Base-by-base conservation (phyloP, 75 land plant species). In the Larix kaempferi region DNA sequence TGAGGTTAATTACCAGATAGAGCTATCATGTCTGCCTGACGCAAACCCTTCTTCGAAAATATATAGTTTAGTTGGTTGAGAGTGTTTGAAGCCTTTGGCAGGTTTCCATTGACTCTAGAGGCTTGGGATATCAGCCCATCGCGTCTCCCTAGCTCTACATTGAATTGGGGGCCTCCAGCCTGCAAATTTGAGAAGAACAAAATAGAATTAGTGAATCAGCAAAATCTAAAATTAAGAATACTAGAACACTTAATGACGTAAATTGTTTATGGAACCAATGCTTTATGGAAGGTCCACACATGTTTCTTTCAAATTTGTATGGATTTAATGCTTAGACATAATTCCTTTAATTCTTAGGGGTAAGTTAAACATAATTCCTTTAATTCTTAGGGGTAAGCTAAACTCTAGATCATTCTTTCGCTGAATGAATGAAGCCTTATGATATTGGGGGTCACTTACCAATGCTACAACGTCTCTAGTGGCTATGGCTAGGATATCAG, bases 61-160 rank as follows among this genome's bases (percentile, higher is more conserved):
- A 83, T 13, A 13, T 79, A 8, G 22, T 59, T 86, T 29, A 89
- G 87, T 80, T 89, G 86, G 56, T 84, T 62, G 66, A 95, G 72
- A 25, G 61, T 81, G 83, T 80, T 85, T n/a, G 49, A 65, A 29
- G 94, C 89, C 35, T 76, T 26, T 2, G 98, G 98, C 35, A 95
- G 78, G 75, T 90, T 86, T 1, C 88, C 91, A 21, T 56, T 22
- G 0, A 89, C 92, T 44, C 78, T 78, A 2, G 88, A 57, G 6
- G 88, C 82, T 35, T 71, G 90, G 4, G 96, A 95, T 37, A 77
- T 75, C 58, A 85, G 49, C 22, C 98, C 98, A 78, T 95, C 98
- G 39, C 80, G 21, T 60, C 94, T 65, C 33, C 94, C 94, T 55
- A 86, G 22, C 55, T 89, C 88, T 49, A 92, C 94, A 11, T 76